phyloP scores from a whole-genome alignment of 495 filamentous ascomycete species.

The Penicillium lividum region DNA sequence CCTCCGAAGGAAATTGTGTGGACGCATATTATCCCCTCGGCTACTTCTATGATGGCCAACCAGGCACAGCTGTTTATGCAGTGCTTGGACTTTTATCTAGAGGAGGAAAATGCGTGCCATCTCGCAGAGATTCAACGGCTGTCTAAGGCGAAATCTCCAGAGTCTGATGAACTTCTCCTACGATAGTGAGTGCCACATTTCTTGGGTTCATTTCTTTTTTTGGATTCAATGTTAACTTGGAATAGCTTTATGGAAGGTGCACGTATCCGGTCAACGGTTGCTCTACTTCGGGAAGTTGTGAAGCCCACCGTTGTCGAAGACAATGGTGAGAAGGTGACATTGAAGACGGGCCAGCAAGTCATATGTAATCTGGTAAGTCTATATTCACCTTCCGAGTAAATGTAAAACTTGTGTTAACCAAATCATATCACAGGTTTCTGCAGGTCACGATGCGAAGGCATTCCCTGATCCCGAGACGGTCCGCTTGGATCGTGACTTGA shows the following conservation, averaged over 20 bases:
- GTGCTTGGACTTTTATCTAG: slow-evolving; percentile 76
- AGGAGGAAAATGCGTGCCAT: slow-evolving; percentile 50
- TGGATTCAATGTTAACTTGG: slow-evolving; percentile 16
- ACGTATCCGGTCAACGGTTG: slow-evolving; percentile 56
- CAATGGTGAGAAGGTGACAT: slow-evolving; percentile 36
- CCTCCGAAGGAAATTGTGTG: slow-evolving; percentile 67
- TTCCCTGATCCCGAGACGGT: slow-evolving; percentile 70
- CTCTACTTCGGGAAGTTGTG: slow-evolving; percentile 50
- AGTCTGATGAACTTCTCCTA: slow-evolving; percentile 48
- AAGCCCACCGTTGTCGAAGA: slow-evolving; percentile 44
- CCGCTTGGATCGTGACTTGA: slow-evolving; percentile 62
- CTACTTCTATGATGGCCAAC: slow-evolving; percentile 62
- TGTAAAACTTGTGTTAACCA: neutral
- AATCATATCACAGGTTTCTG: slow-evolving; percentile 35
- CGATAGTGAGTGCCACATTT: slow-evolving; percentile 41
- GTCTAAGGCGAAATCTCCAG: slow-evolving; percentile 44
- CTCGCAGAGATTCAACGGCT: slow-evolving; percentile 58
- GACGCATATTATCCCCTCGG: slow-evolving; percentile 66
- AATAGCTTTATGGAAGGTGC: slow-evolving; percentile 60
- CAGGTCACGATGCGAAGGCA: slow-evolving; percentile 54
- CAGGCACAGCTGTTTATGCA: slow-evolving; percentile 73
- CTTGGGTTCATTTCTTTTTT: neutral
- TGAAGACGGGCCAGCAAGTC: slow-evolving; percentile 50
- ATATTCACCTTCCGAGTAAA: neutral
- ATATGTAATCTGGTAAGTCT: slow-evolving; percentile 50